Base-by-base conservation (phyloP, 2,329 filamentous ascomycete species). In the Colletotrichum sp. region DNA sequence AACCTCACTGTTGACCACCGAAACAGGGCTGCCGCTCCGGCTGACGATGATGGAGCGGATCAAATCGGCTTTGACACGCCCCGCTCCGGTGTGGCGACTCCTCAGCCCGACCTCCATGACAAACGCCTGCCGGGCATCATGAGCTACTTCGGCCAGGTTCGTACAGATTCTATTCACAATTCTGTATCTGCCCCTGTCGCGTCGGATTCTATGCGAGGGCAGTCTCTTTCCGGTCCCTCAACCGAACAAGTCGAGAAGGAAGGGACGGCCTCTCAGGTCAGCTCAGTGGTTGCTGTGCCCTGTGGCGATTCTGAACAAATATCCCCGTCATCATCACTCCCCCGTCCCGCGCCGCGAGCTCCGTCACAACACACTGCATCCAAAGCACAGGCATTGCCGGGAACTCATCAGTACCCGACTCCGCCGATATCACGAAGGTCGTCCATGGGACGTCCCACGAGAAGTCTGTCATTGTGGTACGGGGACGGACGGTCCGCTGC, bases 71-170 rank as follows among this genome's bases (percentile, higher is more conserved):
- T 94, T 85, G 94, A 95, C 81, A 96, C 95, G 70, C 97, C 96
- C 81, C 94, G 96, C 82, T 98, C 96, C 80, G 96, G 96, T 82
- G 92, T 98, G 85, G 95, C 95, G 80, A 99, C 97, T 78, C 97
- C 97, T 80, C 95, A 96, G 83, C 97, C 97, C 80, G 96, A 99
- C 87, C 93, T 94, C 78, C 93, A 95, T 83, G 97, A 99, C 89
- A 98, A 98, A 88, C 94, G 97, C 87, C 90, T 98, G 84, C 97
- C 97, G 80, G 95, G 96, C 85, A 98, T 99, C 89, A 94, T 97
- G 91, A 98, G 94, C 90, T 98, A 97, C 90, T 98, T 99, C 91
- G 94, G 94, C 89, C 97, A 99, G 96, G 97, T 99, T 98, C 93
- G 97, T 98, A 91, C 92, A 90, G 92, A 91, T 89, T 92, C 93